Evolutionary conservation across 805 yeast species (phyloP).

Genomic region (Wickerhamiella dianesei): DNA sequence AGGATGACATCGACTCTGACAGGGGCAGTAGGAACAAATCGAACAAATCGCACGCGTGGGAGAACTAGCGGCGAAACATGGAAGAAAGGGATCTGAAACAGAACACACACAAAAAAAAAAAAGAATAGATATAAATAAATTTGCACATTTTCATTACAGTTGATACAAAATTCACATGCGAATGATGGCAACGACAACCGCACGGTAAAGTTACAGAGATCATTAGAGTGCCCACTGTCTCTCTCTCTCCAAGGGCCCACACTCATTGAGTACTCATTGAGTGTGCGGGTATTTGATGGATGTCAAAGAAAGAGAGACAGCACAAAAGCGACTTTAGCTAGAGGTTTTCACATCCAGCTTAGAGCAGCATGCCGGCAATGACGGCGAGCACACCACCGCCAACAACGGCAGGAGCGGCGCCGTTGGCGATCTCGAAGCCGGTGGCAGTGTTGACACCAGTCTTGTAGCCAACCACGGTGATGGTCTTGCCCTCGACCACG

Average conservation of each 20-base stretch:
- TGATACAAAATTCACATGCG: neutral
- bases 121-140: neutral
- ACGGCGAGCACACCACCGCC: constrained; percentile 15
- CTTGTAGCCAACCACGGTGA: constrained; percentile 11
- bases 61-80: too few relatives aligned
- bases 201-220: neutral
- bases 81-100: too few relatives aligned
- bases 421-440: constrained; percentile 11
- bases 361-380: constrained; percentile 13
- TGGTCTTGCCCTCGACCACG: constrained; percentile 16
- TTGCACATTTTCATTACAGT: neutral
- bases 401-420: constrained; percentile 14
- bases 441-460: constrained; percentile 1
- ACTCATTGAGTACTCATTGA: too few relatives aligned
- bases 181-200: neutral
- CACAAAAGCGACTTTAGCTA: neutral
- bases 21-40: too few relatives aligned
- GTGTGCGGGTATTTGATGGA: neutral
- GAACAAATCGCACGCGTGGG: too few relatives aligned
- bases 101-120: too few relatives aligned
- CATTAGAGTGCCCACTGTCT: neutral
- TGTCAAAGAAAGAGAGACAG: neutral
- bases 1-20: too few relatives aligned
- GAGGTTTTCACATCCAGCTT: neutral
- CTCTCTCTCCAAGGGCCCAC: too few relatives aligned